Conservation (phyloP, 148 eudicot genomes). For the Mesembryanthemum crystallinum region DNA sequence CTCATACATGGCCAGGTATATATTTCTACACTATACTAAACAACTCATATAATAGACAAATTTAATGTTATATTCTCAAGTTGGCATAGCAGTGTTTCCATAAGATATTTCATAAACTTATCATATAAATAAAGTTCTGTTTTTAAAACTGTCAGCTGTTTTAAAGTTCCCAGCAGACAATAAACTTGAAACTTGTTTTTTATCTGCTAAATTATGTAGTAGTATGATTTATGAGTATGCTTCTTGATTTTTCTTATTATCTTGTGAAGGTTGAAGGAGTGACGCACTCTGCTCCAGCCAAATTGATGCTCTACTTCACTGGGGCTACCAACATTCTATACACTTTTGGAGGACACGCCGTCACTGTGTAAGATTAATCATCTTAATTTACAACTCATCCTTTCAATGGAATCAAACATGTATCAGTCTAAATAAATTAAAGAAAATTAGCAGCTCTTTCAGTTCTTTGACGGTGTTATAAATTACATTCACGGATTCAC, state of each 20-base stretch:
- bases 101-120: not conserved
- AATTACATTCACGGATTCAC: too few relatives aligned
- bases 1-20: constrained; percentile 74
- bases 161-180: too few relatives aligned
- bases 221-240: too few relatives aligned
- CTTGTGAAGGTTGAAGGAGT: constrained; percentile 59
- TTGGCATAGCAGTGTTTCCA: not conserved
- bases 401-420: not conserved
- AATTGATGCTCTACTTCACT: constrained; percentile 67
- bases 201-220: too few relatives aligned
- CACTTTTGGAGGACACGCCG: constrained; percentile 85
- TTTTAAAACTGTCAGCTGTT: not conserved
- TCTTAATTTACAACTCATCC: too few relatives aligned
- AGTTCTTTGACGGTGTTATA: too few relatives aligned
- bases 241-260: not conserved
- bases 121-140: not conserved
- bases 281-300: constrained; percentile 64
- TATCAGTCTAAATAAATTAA: too few relatives aligned
- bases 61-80: too few relatives aligned
- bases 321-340: constrained; percentile 89
- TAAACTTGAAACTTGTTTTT: too few relatives aligned
- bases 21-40: too few relatives aligned
- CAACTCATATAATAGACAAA: too few relatives aligned
- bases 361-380: constrained; percentile 52
- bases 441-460: too few relatives aligned